phyloP scores from a whole-genome alignment of 352 stramenopile species.

The Globisporangium splendens region DNA sequence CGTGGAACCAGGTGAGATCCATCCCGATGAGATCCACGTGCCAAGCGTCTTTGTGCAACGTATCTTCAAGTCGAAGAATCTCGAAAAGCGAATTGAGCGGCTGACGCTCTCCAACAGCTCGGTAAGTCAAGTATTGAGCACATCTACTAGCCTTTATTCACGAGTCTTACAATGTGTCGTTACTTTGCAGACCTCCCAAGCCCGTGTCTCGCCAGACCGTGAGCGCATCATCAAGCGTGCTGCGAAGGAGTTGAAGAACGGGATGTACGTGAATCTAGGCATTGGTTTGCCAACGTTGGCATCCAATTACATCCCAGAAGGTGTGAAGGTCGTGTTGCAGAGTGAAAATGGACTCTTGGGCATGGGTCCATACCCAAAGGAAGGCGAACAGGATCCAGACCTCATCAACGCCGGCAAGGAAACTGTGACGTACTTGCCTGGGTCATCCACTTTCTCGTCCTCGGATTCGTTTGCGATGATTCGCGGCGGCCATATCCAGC shows the following conservation, averaged over 20 bases:
- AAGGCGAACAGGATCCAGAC: conserved; percentile 90
- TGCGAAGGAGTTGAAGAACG: conserved; percentile 86
- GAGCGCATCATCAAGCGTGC: conserved; percentile 93
- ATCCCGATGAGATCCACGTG: conserved; percentile 94
- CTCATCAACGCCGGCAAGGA: conserved; percentile 98
- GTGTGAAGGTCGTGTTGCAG: conserved; percentile 94
- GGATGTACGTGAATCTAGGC: conserved; percentile 98
- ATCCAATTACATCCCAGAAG: conserved; percentile 93
- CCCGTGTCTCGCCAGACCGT: conserved; percentile 71
- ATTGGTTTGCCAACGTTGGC: conserved; percentile 95
- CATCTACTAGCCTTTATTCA: background rate
- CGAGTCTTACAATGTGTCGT: background rate
- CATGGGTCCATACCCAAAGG: conserved; percentile 90
- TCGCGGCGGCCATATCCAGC: conserved; percentile 92
- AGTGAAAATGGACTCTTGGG: conserved; percentile 96
- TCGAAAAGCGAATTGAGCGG: conserved; percentile 94
- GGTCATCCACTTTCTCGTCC: conserved; percentile 93
- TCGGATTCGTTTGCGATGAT: conserved; percentile 97
- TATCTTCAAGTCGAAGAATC: conserved; percentile 87
- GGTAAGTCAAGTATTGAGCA: conserved; percentile 12
- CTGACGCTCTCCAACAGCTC: conserved; percentile 81
- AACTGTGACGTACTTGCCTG: conserved; percentile 91
- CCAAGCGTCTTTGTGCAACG: conserved; percentile 95
- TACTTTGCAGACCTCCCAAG: conserved; percentile 35
- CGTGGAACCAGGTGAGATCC: conserved; percentile 91